Conservation (phyloP, 768 basidiomycete species). For the Dioszegia hungarica region DNA sequence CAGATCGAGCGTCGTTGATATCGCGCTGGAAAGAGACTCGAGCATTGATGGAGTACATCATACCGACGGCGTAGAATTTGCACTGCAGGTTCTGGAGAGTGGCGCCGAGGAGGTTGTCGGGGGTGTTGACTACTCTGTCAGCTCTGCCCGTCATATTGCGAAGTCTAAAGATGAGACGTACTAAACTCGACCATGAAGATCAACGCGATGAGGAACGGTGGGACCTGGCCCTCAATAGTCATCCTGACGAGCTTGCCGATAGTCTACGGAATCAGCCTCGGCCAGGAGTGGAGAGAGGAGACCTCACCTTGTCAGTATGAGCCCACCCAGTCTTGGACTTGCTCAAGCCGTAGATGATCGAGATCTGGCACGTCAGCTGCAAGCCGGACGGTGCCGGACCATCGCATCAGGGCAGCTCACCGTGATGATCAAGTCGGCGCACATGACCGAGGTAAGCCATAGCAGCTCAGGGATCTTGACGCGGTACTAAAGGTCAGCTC, state of each 20-base stretch:
- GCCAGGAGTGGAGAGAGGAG: slow-evolving; percentile 5
- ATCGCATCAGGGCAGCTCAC: neutral
- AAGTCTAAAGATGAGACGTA: neutral
- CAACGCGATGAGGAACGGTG: slow-evolving; percentile 22
- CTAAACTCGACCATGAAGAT: slow-evolving; percentile 25
- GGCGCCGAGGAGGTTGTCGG: slow-evolving; percentile 16
- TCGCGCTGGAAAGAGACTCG: neutral
- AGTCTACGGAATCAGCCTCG: slow-evolving; percentile 19
- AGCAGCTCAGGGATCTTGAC: slow-evolving; percentile 14
- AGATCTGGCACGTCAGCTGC: neutral
- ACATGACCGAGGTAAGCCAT: slow-evolving; percentile 23
- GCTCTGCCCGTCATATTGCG: neutral
- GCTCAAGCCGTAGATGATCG: slow-evolving; percentile 21
- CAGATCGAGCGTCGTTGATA: too few species aligned
- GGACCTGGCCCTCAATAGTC: slow-evolving; percentile 21
- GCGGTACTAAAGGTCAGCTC: neutral
- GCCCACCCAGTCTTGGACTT: slow-evolving; percentile 32
- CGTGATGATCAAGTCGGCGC: slow-evolving; percentile 30
- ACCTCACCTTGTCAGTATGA: slow-evolving; percentile 25
- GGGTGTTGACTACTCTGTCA: slow-evolving; percentile 6
- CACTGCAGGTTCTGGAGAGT: slow-evolving; percentile 15
- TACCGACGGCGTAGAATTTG: slow-evolving; percentile 22
- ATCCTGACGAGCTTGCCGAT: slow-evolving; percentile 6
- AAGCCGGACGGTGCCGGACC: neutral
- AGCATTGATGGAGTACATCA: slow-evolving; percentile 21